These are phyloP conservation scores for Phyllosticta citriasiana DNA, from an alignment of 2,329 filamentous ascomycete genomes.

Conservation along the genomic window DNA sequence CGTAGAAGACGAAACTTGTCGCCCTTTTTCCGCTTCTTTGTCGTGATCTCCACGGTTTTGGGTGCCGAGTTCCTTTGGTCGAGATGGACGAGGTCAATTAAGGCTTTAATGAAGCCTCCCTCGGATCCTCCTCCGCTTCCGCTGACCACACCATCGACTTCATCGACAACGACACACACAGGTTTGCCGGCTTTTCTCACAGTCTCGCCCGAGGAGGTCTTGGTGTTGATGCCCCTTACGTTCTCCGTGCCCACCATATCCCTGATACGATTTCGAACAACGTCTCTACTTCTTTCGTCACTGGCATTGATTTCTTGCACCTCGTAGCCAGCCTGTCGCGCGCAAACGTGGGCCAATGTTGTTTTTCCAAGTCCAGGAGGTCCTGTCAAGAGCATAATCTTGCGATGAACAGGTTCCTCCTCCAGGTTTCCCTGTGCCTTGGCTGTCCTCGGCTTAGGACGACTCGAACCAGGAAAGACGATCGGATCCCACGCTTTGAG, in stretches of 20 bases:
- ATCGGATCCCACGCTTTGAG: slow-evolving; percentile 88
- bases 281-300: slow-evolving; percentile 80
- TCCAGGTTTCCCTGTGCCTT: slow-evolving; percentile 37
- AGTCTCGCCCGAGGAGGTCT: slow-evolving; percentile 39
- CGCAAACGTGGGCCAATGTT: slow-evolving; percentile 91
- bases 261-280: slow-evolving; percentile 82
- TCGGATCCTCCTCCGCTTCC: slow-evolving; percentile 67
- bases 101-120: slow-evolving; percentile 87
- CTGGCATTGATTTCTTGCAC: slow-evolving; percentile 97
- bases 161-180: slow-evolving; percentile 88
- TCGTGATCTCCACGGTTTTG: slow-evolving; percentile 13
- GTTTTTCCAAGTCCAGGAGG: slow-evolving; percentile 94
- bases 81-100: slow-evolving; percentile 78
- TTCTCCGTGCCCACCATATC: slow-evolving; percentile 92
- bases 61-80: slow-evolving; percentile 67
- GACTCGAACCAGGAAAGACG: slow-evolving; percentile 72
- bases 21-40: slow-evolving; percentile 58
- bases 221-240: slow-evolving; percentile 61
- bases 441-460: slow-evolving; percentile 41
- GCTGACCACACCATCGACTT: slow-evolving; percentile 87
- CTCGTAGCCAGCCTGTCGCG: slow-evolving; percentile 89
- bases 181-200: slow-evolving; percentile 68
- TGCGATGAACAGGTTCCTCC: slow-evolving; percentile 68
- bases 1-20: slow-evolving; percentile 82
- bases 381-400: slow-evolving; percentile 82